Evolutionary conservation across 768 basidiomycete genomes (phyloP), one percentile per base, ranked within the genome.

Genomic region (Asterophora parasitica): DNA sequence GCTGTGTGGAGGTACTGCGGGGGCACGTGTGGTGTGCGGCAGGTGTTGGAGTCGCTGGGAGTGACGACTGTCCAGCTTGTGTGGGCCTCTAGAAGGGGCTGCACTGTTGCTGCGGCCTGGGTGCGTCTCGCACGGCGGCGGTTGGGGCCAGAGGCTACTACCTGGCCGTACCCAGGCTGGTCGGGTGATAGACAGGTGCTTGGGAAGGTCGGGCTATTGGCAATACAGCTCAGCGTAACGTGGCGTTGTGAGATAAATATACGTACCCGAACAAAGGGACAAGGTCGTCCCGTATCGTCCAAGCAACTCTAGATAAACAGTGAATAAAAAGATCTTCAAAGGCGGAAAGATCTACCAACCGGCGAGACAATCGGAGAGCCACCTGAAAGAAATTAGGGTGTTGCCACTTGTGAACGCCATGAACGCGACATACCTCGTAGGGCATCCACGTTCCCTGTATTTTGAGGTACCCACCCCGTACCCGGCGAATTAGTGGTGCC

Each of bases 391-490:
- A 31, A 42, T 41, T 36, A 43, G 42, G 26, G 13, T 26, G 9
- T 10, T 0, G 12, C n/a, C 13, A 32, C 28, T 11, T 33, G 37
- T 10, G 10, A 43, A 36, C 45, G 48, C 26, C 37, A 12, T 43
- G 42, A 11, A 31, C 27, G 27, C 33, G 34, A 62, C 76, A 52
- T 56, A 86, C 85, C 74, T 89, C 90, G 66, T 87, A 92, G 28
- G 90, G 90, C 83, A 92, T 88, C 91, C 91, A 93, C 16, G 91
- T 92, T 27, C 91, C 91, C 61, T 93, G 91, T 36, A 93, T 92
- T 70, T 92, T 92, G 50, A 93, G 78, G 68, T 89, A 90, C 42
- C 89, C 88, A 48, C 88, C 90, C 38, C 88, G 81, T 27, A 93
- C 89, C 50, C 89, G 78, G 48, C 90, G 83, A 60, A 92, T 82